Base-by-base conservation (phyloP, 345 rosid species). In the Hypericum perforatum region DNA sequence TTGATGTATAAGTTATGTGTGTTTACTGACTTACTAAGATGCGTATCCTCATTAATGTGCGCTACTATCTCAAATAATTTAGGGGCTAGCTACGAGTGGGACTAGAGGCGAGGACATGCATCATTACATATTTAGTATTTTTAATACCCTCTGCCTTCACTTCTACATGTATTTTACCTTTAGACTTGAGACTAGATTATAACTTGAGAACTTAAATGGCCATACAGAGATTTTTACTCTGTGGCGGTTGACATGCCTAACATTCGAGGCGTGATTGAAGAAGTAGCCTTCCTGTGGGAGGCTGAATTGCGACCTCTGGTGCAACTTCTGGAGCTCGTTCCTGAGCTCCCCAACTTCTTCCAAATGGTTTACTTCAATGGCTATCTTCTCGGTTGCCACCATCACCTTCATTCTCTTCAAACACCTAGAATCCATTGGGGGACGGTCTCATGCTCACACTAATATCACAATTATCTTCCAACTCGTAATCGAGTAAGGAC, bases 221-320 rank as follows among this genome's bases (percentile, higher is more conserved):
- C n/a, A n/a, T n/a, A n/a, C n/a, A n/a, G n/a, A n/a, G n/a, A n/a
- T n/a, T n/a, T n/a, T n/a, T n/a, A n/a, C n/a, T n/a, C n/a, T n/a
- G n/a, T n/a, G n/a, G n/a, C 72, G 52, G 43, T 87, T 86, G 36
- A 85, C 96, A 2, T 82, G 91, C 98, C 82, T 81, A 15, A 87
- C 85, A 47, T 79, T 78, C n/a, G n/a, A n/a, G n/a, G n/a, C n/a
- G 68, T 81, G 84, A 42, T 79, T 72, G 64, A 76, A 73, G 62
- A 90, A 90, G 41, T 82, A 86, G 2, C 86, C 95, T 63, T 86
- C 94, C 15, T 66, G 76, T 8, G 91, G 97, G 5, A 82, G 74
- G 48, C 62, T 71, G 11, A 90, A 55, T 8, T 81, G 72, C 45
- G 63, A 37, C 58, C 64, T 75, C 57, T 80, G 76, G 5, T 76